These are phyloP conservation scores for Starmera stellimalicola DNA, from an alignment of 1,139 yeast genomes.

Conservation along the genomic window DNA sequence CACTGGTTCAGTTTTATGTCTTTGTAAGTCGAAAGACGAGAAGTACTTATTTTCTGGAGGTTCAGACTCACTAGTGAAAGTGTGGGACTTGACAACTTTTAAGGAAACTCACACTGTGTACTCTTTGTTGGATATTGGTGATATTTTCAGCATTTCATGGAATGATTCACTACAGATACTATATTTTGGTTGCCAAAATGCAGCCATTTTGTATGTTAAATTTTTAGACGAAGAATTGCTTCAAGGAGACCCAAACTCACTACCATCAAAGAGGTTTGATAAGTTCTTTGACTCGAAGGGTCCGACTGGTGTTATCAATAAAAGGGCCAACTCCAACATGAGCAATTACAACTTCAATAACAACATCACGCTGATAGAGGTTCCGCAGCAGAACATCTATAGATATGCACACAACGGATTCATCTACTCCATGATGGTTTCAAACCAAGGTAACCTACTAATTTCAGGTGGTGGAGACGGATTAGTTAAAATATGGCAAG, in stretches of 20 bases:
- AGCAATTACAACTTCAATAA: slow-evolving; percentile 1
- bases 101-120: slow-evolving; percentile 61
- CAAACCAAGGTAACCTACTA: slow-evolving; percentile 33
- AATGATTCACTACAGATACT: slow-evolving; percentile 49
- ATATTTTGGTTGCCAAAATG: slow-evolving; percentile 88
- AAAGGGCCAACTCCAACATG: slow-evolving; percentile 1
- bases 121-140: slow-evolving; percentile 84
- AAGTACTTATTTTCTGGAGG: slow-evolving; percentile 73
- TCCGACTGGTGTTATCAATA: slow-evolving; percentile 47
- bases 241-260: slow-evolving; percentile 28
- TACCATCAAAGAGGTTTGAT: slow-evolving; percentile 79
- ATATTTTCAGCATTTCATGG: slow-evolving; percentile 79
- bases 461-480: slow-evolving; percentile 92
- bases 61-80: slow-evolving; percentile 79
- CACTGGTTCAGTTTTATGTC: slow-evolving; percentile 64
- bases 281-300: slow-evolving; percentile 87
- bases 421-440: slow-evolving; percentile 54
- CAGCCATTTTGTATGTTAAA: slow-evolving; percentile 67
- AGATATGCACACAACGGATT: slow-evolving; percentile 90
- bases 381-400: slow-evolving; percentile 54
- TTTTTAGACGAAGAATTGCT: slow-evolving; percentile 17
- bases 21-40: slow-evolving; percentile 51
- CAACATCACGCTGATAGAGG: slow-evolving; percentile 43
- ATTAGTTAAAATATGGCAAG: slow-evolving; percentile 63
- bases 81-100: slow-evolving; percentile 53